Evolutionary conservation across 768 basidiomycete species (phyloP), one percentile per base, ranked within the genome.

Genomic region (Steccherinum ochraceum): DNA sequence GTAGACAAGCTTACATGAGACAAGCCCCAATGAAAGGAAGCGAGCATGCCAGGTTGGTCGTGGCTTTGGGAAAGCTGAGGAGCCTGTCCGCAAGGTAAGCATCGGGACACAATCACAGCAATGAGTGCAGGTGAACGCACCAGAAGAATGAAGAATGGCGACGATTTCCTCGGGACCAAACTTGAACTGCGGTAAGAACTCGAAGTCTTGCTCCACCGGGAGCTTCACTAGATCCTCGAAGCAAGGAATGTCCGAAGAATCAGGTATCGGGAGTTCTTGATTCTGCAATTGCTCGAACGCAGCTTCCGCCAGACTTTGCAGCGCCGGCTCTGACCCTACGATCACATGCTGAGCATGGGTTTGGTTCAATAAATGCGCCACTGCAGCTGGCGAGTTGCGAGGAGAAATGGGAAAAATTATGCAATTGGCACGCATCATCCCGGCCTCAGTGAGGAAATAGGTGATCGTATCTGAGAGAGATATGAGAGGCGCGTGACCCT

Each of bases 291-390:
- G 49, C 1, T 54, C 48, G 2, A 67, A 45, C 0, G 63, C 56
- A 11, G 48, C 43, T 2, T 62, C 20, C 3, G 50, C 46, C 4
- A 67, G 56, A n/a, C 52, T 51, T 20, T 45, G 47, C 49, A 63
- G 59, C 2, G 65, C 24, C 7, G 47, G 49, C 4, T 67, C 67
- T 2, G 49, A 48, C 5, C 64, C 60, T 43, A 65, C 58, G 12
- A 67, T 58, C 12, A 70, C 16, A 45, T 61, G 55, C 3, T 39
- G 51, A 2, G 58, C 56, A 1, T 51, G 50, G 2, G 52, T 57
- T 45, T 54, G 55, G 26, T 23, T 18, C 16, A 68, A 20, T 0
- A 70, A 60, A 40, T 68, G 58, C 2, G 67, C 67, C 3, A 66
- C 52, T 2, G 56, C 60, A 3, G 43, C 42, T 10, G 55, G 47